Evolutionary conservation across 495 filamentous ascomycete species (phyloP).

Genomic region (Penicillium flavigenum): DNA sequence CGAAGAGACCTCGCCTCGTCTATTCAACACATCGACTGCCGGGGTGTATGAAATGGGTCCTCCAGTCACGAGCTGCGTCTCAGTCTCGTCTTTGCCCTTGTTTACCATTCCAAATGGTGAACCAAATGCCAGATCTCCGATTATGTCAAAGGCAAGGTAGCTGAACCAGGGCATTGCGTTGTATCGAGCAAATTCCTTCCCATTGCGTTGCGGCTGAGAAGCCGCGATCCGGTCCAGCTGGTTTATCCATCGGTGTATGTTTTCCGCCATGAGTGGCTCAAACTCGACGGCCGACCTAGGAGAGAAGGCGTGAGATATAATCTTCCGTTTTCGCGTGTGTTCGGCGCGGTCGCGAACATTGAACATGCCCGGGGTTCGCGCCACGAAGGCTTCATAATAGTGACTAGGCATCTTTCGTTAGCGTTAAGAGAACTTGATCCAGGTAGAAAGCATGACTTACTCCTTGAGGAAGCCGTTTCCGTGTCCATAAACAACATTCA

Average conservation of each 20-base stretch:
- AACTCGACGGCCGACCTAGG: conserved; percentile 70
- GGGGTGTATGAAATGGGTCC: conserved; percentile 33
- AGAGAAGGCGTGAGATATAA: conserved; percentile 74
- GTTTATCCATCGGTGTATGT: conserved; percentile 62
- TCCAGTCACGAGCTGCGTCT: conserved; percentile 34
- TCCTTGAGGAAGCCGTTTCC: conserved; percentile 66
- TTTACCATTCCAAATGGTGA: conserved; percentile 43
- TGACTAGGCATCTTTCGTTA: conserved; percentile 38
- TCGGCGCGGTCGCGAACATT: conserved; percentile 73
- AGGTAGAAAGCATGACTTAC: conserved; percentile 25
- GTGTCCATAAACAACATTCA: conserved; percentile 42
- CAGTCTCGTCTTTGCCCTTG: conserved; percentile 47
- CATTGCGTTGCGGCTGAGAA: conserved; percentile 10
- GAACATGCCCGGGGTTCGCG: conserved; percentile 74
- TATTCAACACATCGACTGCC: conserved; percentile 40
- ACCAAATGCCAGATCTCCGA: conserved; percentile 37
- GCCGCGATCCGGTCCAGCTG: conserved; percentile 61
- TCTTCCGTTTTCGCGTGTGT: conserved; percentile 79
- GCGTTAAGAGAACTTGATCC: background rate
- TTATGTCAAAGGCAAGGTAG: conserved; percentile 70
- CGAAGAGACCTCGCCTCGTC: conserved; percentile 39
- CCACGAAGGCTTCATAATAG: conserved; percentile 82
- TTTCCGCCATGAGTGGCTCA: conserved; percentile 73
- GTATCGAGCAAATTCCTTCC: conserved; percentile 46
- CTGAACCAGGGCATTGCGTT: conserved; percentile 84